A percentile compares a stretch with the other conserved stretches of the same genome.
Conservation (phyloP, 345 rosid species). For the Euclidium syriacum region DNA sequence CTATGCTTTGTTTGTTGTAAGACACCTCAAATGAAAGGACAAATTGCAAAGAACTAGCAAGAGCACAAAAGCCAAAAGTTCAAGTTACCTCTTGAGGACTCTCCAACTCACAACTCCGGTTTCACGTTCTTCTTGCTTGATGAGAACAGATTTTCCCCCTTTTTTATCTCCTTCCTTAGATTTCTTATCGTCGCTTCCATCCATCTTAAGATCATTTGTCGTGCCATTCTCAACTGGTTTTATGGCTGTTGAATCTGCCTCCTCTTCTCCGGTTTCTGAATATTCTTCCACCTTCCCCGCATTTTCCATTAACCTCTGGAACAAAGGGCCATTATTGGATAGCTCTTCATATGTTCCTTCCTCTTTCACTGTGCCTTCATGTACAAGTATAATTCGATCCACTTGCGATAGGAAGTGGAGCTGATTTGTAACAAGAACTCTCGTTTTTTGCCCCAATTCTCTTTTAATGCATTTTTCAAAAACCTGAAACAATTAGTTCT, state of each 20-base stretch:
- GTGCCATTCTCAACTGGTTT: conserved; percentile 54
- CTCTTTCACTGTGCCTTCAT: conserved; percentile 90
- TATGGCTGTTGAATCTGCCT: conserved; percentile 37
- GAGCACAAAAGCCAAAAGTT: neutral
- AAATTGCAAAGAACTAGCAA: conserved; percentile 1
- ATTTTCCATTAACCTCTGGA: conserved; percentile 93
- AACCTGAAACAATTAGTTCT: conserved; percentile 47
- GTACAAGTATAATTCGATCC: conserved; percentile 85
- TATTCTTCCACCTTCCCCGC: conserved; percentile 99
- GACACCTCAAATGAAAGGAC: neutral
- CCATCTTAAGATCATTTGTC: conserved; percentile 37
- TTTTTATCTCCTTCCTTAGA: conserved; percentile 27
- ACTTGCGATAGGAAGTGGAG: conserved; percentile 97
- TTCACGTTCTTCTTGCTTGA: conserved; percentile 98
- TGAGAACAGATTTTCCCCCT: conserved; percentile 75
- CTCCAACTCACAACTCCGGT: conserved; percentile 85
- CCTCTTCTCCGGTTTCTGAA: conserved; percentile 54
- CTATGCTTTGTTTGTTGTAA: conserved; percentile 5
- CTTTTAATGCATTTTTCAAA: conserved; percentile 90
- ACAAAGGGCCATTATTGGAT: conserved; percentile 61
- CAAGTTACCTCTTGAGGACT: conserved; percentile 66
- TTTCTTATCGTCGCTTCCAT: conserved; percentile 35
- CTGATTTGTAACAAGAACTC: conserved; percentile 99
- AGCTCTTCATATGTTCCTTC: conserved; percentile 95
- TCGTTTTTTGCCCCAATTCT: conserved; percentile 73